Evolutionary conservation across 495 filamentous ascomycete genomes (phyloP), one percentile per base, ranked within the genome.

Genomic region (Entonaema liquescens): DNA sequence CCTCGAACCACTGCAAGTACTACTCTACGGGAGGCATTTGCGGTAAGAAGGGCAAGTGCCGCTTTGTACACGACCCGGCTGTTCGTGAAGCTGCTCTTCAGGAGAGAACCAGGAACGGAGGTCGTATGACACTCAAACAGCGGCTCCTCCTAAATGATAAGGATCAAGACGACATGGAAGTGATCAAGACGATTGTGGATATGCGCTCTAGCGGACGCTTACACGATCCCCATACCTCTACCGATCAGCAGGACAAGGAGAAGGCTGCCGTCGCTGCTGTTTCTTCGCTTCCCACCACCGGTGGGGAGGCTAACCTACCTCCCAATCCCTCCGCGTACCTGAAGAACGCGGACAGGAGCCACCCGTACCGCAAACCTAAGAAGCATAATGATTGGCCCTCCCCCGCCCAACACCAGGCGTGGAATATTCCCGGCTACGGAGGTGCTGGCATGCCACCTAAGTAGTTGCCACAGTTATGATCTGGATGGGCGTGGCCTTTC

Each of bases 21-120:
- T 88, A 82, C 56, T 87, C 85, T 5, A 87, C 85, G 29, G 86
- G 86, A 50, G 86, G 86, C n/a, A 87, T 79, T 21, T 88, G 86
- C 67, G 86, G 86, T 23, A 88, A 88, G 83, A 85, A 86, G 83
- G 85, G 84, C 83, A 88, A 88, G 84, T 88, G 86, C 81, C 86
- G 86, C 76, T 88, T 88, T 74, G 84, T 87, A 53, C 86, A 88
- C 70, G 86, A 88, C 67, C 77, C 81, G 4, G 79, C 80, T 17
- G 82, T 86, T 59, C 80, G 86, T 21, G 84, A 84, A 63, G 83
- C 83, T 54, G 85, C 86, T 23, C 74, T 87, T 29, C 81, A 77
- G 56, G 85, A 86, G 69, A 79, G 84, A 26, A 85, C 83, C 56
- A 73, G 77, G 62, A 87, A 87, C 71, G 83, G 83, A 25, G 86